Percentiles rank a stretch among this genome's conserved stretches.
Conservation (phyloP, 2,329 filamentous ascomycete species). For the Exophiala alcalophila region DNA sequence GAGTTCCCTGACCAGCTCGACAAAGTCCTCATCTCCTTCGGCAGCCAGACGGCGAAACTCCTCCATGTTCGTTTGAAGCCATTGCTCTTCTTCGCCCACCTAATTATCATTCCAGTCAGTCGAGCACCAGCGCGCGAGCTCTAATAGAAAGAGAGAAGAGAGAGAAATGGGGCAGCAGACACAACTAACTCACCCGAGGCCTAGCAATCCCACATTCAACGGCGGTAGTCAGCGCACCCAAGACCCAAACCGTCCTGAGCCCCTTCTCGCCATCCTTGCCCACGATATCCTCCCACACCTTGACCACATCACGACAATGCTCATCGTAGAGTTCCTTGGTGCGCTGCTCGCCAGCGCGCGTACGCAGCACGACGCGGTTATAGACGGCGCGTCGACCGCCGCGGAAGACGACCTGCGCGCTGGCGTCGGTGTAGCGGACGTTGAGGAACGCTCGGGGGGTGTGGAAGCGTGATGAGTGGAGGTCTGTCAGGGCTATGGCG, state of each 20-base stretch:
- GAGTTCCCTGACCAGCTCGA: conserved; percentile 18
- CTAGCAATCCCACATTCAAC: conserved; percentile 22
- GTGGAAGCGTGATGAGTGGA: conserved; percentile 17
- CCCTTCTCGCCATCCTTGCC: conserved; percentile 8
- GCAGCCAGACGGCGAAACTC: conserved; percentile 17
- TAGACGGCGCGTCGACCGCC: conserved; percentile 15
- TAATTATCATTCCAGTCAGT: conserved; percentile 1
- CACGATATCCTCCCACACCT: conserved; percentile 12
- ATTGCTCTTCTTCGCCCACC: conserved; percentile 22
- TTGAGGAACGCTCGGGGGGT: conserved; percentile 19
- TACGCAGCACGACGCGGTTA: conserved; percentile 19
- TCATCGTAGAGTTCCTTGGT: conserved; percentile 21
- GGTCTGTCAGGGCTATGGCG: conserved; percentile 13
- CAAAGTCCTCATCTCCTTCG: conserved; percentile 18
- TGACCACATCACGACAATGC: conserved; percentile 18
- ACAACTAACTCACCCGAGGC: conserved; percentile 12
- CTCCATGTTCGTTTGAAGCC: conserved; percentile 15
- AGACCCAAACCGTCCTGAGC: conserved; percentile 20
- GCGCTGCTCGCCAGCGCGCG: conserved; percentile 14
- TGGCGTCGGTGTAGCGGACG: conserved; percentile 20
- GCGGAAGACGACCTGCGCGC: conserved; percentile 16
- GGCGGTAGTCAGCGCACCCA: conserved; percentile 22
- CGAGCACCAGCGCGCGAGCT: not conserved
- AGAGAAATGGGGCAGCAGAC: not conserved
- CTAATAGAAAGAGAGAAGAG: not conserved